A percentile compares a stretch with the other conserved stretches of the same genome.
phyloP scores from a whole-genome alignment of 768 basidiomycete genomes.

The Filobasidium wieringae region DNA sequence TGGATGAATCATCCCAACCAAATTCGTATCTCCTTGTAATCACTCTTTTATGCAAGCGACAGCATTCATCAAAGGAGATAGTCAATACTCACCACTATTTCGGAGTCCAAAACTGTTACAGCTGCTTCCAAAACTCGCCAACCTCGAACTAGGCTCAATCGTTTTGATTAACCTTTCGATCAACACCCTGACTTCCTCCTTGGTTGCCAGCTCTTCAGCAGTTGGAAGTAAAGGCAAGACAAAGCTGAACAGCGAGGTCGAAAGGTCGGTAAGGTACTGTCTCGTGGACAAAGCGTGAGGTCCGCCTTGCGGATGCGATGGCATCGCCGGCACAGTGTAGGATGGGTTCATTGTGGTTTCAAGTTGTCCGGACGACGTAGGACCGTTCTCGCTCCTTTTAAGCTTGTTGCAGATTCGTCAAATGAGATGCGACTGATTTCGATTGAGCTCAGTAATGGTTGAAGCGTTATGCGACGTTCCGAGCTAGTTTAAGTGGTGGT shows the following conservation, averaged over 20 bases:
- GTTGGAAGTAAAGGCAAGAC: slow-evolving; percentile 85
- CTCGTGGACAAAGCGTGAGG: slow-evolving; percentile 24
- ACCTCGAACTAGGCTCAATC: slow-evolving; percentile 78
- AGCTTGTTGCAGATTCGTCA: no score
- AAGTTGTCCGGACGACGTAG: no score
- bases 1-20: no score
- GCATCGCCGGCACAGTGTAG: slow-evolving; percentile 9
- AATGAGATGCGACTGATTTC: no score
- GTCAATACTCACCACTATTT: slow-evolving; percentile 61
- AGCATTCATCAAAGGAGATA: background rate
- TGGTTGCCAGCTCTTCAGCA: slow-evolving; percentile 76
- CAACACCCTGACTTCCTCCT: slow-evolving; percentile 89
- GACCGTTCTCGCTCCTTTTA: no score
- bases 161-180: slow-evolving; percentile 91
- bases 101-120: slow-evolving; percentile 94
- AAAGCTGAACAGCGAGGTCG: slow-evolving; percentile 80
- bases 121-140: slow-evolving; percentile 90
- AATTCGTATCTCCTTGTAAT: no score
- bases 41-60: no score
- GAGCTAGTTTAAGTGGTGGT: no score
- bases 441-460: no score
- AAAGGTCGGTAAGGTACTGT: slow-evolving; percentile 52
- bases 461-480: no score
- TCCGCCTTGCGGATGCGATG: slow-evolving; percentile 10
- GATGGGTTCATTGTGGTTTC: slow-evolving; percentile 11